Conservation (phyloP, 2,329 filamentous ascomycete species). For the Lachnellula hyalina region DNA sequence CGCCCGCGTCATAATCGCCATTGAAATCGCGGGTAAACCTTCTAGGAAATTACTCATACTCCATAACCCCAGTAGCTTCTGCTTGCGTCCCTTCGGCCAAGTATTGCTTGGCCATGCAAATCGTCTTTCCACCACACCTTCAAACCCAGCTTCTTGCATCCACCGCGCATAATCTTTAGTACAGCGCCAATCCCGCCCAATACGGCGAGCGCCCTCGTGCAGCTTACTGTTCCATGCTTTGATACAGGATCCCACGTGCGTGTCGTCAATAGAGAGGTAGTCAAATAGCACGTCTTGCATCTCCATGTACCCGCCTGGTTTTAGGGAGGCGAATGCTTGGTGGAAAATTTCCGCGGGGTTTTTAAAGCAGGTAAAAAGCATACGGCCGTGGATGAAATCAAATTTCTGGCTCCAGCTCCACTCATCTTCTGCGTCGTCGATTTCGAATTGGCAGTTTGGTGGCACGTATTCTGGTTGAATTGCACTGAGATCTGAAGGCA, state of each 20-base stretch:
- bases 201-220: slow-evolving; percentile 7
- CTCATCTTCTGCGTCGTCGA: slow-evolving; percentile 45
- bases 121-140: slow-evolving; percentile 43
- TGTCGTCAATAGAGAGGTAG: slow-evolving; percentile 3
- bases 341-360: background rate
- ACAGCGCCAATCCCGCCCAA: slow-evolving; percentile 18
- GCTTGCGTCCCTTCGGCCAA: slow-evolving; percentile 46
- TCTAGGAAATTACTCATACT: slow-evolving; percentile 18
- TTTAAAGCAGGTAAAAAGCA: slow-evolving; percentile 10
- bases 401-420: slow-evolving; percentile 10
- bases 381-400: slow-evolving; percentile 12
- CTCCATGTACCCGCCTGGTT: slow-evolving; percentile 42
- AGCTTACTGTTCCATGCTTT: slow-evolving; percentile 17
- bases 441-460: slow-evolving; percentile 45
- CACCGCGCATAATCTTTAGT: slow-evolving; percentile 33
- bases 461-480: slow-evolving; percentile 28
- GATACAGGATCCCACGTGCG: slow-evolving; percentile 7
- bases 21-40: slow-evolving; percentile 22
- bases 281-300: slow-evolving; percentile 19
- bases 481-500: slow-evolving; percentile 5
- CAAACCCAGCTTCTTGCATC: slow-evolving; percentile 48
- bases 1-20: slow-evolving; percentile 35
- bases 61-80: slow-evolving; percentile 44
- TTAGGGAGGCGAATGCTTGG: slow-evolving; percentile 20
- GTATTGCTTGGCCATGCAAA: slow-evolving; percentile 46